These are phyloP conservation scores for Phytophthora constricta DNA, from an alignment of 352 stramenopile genomes.

Conservation along the genomic window DNA sequence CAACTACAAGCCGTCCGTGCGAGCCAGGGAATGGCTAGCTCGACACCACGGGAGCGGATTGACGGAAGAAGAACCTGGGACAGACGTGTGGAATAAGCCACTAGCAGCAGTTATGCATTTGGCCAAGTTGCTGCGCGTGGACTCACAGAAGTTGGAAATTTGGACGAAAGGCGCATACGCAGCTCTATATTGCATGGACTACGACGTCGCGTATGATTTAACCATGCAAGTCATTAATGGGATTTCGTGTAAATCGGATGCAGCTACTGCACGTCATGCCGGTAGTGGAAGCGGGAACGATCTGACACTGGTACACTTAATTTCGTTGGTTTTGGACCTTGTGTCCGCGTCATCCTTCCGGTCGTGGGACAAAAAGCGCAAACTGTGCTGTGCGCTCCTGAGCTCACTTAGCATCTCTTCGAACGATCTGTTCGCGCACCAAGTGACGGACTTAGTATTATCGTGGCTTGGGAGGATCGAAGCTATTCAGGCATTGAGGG, in stretches of 20 bases:
- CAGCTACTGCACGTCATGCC: neutral
- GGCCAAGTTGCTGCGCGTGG: conserved; percentile 54
- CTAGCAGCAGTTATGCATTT: conserved; percentile 61
- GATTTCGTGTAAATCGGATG: conserved; percentile 16
- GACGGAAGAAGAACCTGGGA: conserved; percentile 2
- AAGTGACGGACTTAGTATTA: conserved; percentile 58
- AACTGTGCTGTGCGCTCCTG: conserved; percentile 47
- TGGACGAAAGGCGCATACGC: conserved; percentile 73
- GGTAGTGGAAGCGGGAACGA: conserved; percentile 20
- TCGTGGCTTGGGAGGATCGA: conserved; percentile 61
- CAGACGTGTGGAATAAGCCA: conserved; percentile 26
- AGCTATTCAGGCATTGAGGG: conserved; percentile 55
- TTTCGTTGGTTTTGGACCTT: conserved; percentile 74
- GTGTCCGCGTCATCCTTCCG: conserved; percentile 66
- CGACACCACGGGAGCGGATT: conserved; percentile 23
- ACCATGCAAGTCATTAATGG: conserved; percentile 48
- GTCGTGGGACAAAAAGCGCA: conserved; percentile 67
- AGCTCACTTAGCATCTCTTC: conserved; percentile 33
- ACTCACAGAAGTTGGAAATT: conserved; percentile 48
- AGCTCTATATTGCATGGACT: conserved; percentile 72
- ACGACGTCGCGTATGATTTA: conserved; percentile 59
- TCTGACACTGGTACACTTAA: conserved; percentile 48
- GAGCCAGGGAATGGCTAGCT: conserved; percentile 54
- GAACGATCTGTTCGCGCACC: conserved; percentile 51
- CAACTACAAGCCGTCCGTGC: conserved; percentile 60